Evolutionary conservation across 2,329 filamentous ascomycete species (phyloP), one percentile per base, ranked within the genome.

Genomic region (Elsinoe perseae): DNA sequence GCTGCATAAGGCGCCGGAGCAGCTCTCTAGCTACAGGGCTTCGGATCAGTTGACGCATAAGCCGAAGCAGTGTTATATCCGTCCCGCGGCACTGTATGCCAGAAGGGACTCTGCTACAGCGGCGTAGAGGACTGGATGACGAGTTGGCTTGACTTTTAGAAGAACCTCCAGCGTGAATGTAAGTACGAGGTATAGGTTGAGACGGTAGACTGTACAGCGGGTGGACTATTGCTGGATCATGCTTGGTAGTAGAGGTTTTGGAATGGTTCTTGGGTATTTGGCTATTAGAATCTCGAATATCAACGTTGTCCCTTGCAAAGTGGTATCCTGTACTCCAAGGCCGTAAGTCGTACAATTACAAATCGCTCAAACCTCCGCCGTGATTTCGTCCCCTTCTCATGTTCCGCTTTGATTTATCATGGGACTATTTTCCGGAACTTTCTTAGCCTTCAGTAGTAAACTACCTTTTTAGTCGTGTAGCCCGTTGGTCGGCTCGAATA

Each of bases 31-130:
- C 4, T 66, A 64, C 38, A 54, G 52, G 2, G 61, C 61, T 2
- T 44, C 59, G 8, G 68, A 69, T 54, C 59, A 58, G n/a, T 40
- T 69, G 2, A 69, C 66, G 12, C 64, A 65, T 58, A 44, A 54
- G 5, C 66, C 68, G 20, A 43, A 63, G 50, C 59, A 65, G 50
- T 65, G 61, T 25, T 70, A 66, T 57, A 34, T 68, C 2, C 23
- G 53, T 9, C 53, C 42, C 9, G 2, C 57, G 40, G 16, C 56
- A 50, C 20, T 46, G 44, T 42, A 16, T 42, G 38, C 12, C 9
- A 53, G 38, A 14, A 48, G 48, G 27, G 53, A 56, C 40, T 56
- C 53, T 28, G 52, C 52, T 23, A 32, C 52, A 1, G 34, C 42
- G 23, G 52, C 52, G 27, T 28, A 44, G 32, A 28, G 14, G 1